These are phyloP conservation scores for Globisporangium mamillatum DNA, from an alignment of 352 stramenopile species.

Conservation along the genomic window DNA sequence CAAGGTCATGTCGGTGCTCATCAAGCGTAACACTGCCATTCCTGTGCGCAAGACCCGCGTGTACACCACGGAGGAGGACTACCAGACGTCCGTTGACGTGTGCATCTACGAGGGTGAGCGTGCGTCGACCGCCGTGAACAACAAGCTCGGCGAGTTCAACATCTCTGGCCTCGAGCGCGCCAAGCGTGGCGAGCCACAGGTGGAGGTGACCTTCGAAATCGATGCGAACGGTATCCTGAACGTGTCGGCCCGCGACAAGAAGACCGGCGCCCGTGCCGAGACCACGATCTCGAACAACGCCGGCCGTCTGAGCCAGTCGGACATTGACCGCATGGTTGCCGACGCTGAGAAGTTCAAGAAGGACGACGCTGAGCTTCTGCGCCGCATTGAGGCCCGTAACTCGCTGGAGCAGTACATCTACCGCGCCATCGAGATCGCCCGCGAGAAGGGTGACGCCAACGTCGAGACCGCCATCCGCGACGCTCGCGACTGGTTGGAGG, in stretches of 20 bases:
- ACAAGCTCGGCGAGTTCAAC: slow-evolving; percentile 92
- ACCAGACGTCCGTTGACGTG: slow-evolving; percentile 86
- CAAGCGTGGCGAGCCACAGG: slow-evolving; percentile 87
- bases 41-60: slow-evolving; percentile 80
- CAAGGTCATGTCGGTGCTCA: slow-evolving; percentile 88
- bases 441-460: slow-evolving; percentile 65
- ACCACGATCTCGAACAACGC: slow-evolving; percentile 78
- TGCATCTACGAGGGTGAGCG: slow-evolving; percentile 89
- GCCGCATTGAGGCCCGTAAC: slow-evolving; percentile 4
- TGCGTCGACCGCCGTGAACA: slow-evolving; percentile 88
- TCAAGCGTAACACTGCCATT: slow-evolving; percentile 88
- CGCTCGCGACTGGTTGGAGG: slow-evolving; percentile 86
- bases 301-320: slow-evolving; percentile 62
- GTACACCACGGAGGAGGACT: slow-evolving; percentile 70
- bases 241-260: slow-evolving; percentile 87
- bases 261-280: slow-evolving; percentile 61
- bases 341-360: slow-evolving; percentile 7
- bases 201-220: slow-evolving; percentile 90
- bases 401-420: slow-evolving; percentile 37
- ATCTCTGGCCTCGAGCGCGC: slow-evolving; percentile 87
- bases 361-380: slow-evolving; percentile 7
- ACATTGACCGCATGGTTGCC: slow-evolving; percentile 41
- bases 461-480: slow-evolving; percentile 83
- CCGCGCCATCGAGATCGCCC: slow-evolving; percentile 61
- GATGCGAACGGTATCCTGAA: slow-evolving; percentile 93